Conservation (phyloP, 768 basidiomycete species). For the Trametes coccinea region DNA sequence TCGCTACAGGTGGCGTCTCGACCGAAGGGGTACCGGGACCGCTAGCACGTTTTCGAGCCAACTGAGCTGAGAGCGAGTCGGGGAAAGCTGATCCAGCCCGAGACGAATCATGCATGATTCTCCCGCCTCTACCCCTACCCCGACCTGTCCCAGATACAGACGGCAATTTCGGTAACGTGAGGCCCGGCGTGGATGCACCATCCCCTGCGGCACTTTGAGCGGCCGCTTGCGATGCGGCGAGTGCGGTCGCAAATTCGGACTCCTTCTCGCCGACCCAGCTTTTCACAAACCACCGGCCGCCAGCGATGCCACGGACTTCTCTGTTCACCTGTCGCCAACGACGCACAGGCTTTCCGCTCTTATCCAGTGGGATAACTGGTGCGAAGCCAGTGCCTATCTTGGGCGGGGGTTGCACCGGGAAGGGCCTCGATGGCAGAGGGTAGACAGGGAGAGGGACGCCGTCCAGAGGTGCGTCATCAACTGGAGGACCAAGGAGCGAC, state of each 20-base stretch:
- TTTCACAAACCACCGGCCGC: conserved; percentile 77
- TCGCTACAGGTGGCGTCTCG: conserved; percentile 1
- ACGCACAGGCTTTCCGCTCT: conserved; percentile 57
- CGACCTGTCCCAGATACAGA: conserved; percentile 19
- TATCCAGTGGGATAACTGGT: conserved; percentile 65
- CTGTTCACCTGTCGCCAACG: conserved; percentile 75
- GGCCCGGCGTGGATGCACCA: conserved; percentile 14
- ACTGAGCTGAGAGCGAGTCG: conserved; percentile 24
- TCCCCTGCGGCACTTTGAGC: conserved; percentile 17
- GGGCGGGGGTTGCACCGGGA: conserved; percentile 75
- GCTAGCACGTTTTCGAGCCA: conserved; percentile 24
- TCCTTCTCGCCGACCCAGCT: conserved; percentile 88
- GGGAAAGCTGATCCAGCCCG: conserved; percentile 28
- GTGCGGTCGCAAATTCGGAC: conserved; percentile 52
- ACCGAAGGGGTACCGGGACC: conserved; percentile 16
- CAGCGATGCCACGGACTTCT: conserved; percentile 80
- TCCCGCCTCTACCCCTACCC: conserved; percentile 15
- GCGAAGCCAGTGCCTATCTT: conserved; percentile 79
- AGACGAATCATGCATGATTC: conserved; percentile 23
- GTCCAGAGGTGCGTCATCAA: conserved; percentile 54
- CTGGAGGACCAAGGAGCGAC: conserved; percentile 7
- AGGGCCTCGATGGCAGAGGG: conserved; percentile 79
- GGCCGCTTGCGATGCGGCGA: conserved; percentile 22
- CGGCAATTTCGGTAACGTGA: conserved; percentile 26
- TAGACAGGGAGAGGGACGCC: conserved; percentile 68